Evolutionary conservation across 805 yeast genomes (phyloP), one percentile per base, ranked within the genome.

Genomic region (Wickerhamomyces hampshirensis): DNA sequence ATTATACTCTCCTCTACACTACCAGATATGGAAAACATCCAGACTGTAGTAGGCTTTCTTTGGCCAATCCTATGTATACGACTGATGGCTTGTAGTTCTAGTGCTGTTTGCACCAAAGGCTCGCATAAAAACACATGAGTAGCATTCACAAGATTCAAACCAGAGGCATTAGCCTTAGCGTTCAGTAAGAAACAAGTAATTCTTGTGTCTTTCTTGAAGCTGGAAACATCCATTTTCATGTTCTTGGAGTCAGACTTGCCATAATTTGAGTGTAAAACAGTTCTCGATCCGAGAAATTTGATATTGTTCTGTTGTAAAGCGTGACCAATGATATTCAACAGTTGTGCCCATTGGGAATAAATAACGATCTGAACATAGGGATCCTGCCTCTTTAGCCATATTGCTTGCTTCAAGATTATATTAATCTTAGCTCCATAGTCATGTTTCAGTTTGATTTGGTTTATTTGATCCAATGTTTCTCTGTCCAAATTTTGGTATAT

Each of bases 31-130:
- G 84, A 79, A 63, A 91, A 88, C 75, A 84, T 81, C 96, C 98
- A 93, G 2, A 91, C 95, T 1, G 80, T 82, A 0, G 98, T 93
- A 12, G 75, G 77, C 30, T 70, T 65, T 3, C 69, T 71, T 58
- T 93, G 98, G 0, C 98, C 98, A 53, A 91, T 89, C 44, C 98
- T 66, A 55, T 91, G 96, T 29, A 93, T 78, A 44, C 98, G 72
- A 33, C 94, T 85, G 36, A 89, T 83, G 0, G 98, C 97, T 56
- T 91, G 98, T 12, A 86, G 56, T 49, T 93, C 98, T 32, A 88
- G 67, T 3, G 95, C 82, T 1, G 89, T 77, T 51, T 88, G 88
- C 12, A 93, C 81, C 39, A 93, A 67, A 1, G 98, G 98, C 60
- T 93, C 98, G 57, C 97, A 84, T 5, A 93, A 58, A 43, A 89